A percentile compares a stretch with the other conserved stretches of the same genome.
Evolutionary conservation across 345 rosid genomes (phyloP).

Genomic region (Eucalyptus dawsonii): DNA sequence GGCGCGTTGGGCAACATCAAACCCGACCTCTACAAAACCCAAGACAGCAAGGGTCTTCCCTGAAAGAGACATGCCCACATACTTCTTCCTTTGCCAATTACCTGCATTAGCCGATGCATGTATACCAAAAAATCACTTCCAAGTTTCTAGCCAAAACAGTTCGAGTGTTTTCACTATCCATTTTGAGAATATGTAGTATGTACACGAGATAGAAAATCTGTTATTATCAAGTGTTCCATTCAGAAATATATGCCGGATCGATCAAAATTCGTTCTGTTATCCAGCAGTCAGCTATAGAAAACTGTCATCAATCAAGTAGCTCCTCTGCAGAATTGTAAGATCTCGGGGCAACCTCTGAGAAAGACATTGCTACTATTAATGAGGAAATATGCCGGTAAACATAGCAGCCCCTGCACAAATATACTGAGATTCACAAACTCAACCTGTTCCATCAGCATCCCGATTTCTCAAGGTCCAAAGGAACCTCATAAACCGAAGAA

Average conservation of each 20-base stretch:
- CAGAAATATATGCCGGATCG: not conserved
- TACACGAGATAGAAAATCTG: not conserved
- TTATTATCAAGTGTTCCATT: not conserved
- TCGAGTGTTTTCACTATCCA: not conserved
- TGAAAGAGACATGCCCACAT: conserved; percentile 83
- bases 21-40: conserved; percentile 87
- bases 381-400: not conserved
- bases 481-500: not conserved
- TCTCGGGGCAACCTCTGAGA: not conserved
- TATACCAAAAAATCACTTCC: not conserved
- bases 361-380: not conserved
- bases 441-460: not conserved
- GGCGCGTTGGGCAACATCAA: conserved; percentile 79
- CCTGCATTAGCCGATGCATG: conserved; percentile 18
- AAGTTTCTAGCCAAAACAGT: not conserved
- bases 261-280: not conserved
- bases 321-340: not conserved
- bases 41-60: conserved; percentile 71
- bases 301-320: not conserved
- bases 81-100: conserved; percentile 71
- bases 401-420: not conserved
- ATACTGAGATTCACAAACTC: not conserved
- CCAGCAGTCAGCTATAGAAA: not conserved
- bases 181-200: not conserved
- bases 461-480: not conserved